These are phyloP conservation scores for Ampelocalamus luodianensis DNA, from an alignment of 176 grass and related monocot species.

Conservation along the genomic window DNA sequence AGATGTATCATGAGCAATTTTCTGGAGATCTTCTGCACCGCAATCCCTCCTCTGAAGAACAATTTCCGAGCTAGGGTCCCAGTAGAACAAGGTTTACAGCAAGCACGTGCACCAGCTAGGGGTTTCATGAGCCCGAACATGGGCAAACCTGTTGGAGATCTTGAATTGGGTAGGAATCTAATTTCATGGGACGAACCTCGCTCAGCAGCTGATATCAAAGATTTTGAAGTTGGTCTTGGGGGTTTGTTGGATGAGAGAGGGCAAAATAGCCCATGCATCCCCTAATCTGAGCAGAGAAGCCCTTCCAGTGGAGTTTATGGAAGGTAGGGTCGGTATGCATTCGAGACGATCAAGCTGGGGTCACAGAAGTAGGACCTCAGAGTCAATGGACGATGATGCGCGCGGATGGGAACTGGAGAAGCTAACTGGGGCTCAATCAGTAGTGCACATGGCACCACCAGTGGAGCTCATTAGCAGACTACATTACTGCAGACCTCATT, in stretches of 20 bases:
- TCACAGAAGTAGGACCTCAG: conserved; percentile 61
- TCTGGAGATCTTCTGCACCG: conserved; percentile 71
- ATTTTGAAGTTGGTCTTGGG: conserved; percentile 68
- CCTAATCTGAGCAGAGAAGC: conserved; percentile 65
- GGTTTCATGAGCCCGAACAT: conserved; percentile 89
- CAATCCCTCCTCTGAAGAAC: conserved; percentile 84
- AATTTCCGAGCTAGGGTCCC: conserved; percentile 77
- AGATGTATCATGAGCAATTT: conserved; percentile 72
- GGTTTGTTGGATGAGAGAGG: conserved; percentile 78
- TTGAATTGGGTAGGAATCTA: conserved; percentile 84
- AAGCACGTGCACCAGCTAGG: conserved; percentile 49
- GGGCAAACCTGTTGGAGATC: conserved; percentile 74
- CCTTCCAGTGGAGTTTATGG: conserved; percentile 49
- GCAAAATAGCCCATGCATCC: conserved; percentile 61
- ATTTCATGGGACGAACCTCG: conserved; percentile 89
- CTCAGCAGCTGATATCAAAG: conserved; percentile 64
- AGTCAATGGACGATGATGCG: conserved; percentile 50
- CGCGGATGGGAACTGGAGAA: conserved; percentile 50
- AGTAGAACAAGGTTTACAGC: conserved; percentile 57
- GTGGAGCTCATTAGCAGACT: conserved; percentile 48
- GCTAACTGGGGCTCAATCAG: conserved; percentile 51
- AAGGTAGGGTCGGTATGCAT: conserved; percentile 56
- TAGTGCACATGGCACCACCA: conserved; percentile 52
- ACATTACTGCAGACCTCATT: no score
- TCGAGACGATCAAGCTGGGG: conserved; percentile 76